Evolutionary conservation across 129 eudicot species (phyloP).

Genomic region (Flaveria robusta): DNA sequence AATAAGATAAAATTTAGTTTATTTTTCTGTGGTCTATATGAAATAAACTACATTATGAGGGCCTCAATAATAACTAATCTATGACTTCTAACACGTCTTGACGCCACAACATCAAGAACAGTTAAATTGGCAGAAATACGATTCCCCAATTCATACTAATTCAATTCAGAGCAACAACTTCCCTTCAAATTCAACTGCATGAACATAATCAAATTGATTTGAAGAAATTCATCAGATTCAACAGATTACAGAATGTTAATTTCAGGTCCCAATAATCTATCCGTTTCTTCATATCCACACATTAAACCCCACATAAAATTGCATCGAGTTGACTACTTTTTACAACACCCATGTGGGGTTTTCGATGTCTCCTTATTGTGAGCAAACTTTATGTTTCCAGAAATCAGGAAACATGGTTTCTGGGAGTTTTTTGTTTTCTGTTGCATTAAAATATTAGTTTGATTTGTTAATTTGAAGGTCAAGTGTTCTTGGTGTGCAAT

Average conservation of each 20-base stretch:
- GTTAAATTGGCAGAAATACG: not conserved
- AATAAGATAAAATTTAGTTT: too few species aligned
- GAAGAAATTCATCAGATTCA: slow-evolving; percentile 15
- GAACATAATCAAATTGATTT: slow-evolving; percentile 16
- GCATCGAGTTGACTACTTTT: slow-evolving; percentile 32
- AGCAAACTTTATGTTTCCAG: slow-evolving; percentile 42
- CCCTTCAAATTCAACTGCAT: slow-evolving; percentile 8
- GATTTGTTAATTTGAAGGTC: slow-evolving; percentile 6
- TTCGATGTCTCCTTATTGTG: slow-evolving; percentile 36
- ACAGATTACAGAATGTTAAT: slow-evolving; percentile 25
- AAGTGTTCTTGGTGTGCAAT: not conserved
- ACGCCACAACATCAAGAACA: slow-evolving; percentile 32
- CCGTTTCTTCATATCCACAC: slow-evolving; percentile 33
- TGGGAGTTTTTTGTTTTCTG: slow-evolving; percentile 4
- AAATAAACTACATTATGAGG: slow-evolving; percentile 8
- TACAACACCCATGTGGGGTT: slow-evolving; percentile 45
- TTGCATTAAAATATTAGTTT: slow-evolving; percentile 1
- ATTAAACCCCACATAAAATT: slow-evolving; percentile 23
- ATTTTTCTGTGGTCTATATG: not conserved
- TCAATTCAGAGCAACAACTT: slow-evolving; percentile 23
- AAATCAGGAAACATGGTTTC: slow-evolving; percentile 46
- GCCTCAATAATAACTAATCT: slow-evolving; percentile 4
- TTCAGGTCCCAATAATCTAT: slow-evolving; percentile 32
- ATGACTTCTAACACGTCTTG: slow-evolving; percentile 20
- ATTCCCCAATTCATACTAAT: slow-evolving; percentile 27